Conservation (phyloP, 2,329 filamentous ascomycete genomes). For the Paracoccidioides lutzii region DNA sequence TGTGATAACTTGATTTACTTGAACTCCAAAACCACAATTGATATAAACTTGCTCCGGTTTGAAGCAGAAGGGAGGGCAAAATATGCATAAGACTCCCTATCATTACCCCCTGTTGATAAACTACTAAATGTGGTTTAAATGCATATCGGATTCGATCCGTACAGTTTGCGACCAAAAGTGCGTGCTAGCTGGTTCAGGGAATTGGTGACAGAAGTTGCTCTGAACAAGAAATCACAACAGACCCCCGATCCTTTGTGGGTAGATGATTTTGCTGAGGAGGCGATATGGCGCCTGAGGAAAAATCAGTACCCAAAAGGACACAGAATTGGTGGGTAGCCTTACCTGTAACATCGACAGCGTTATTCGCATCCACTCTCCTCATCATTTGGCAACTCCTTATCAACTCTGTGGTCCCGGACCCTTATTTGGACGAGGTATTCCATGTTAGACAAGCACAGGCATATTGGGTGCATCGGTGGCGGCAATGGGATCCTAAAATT, state of each 20-base stretch:
- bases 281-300: neutral
- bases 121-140: neutral
- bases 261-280: neutral
- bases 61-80: neutral
- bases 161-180: neutral
- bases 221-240: too few relatives aligned
- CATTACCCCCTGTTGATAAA: neutral
- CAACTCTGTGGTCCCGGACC: conserved; percentile 39
- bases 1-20: neutral
- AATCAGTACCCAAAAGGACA: neutral
- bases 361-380: conserved; percentile 21
- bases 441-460: conserved; percentile 80
- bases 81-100: too few relatives aligned
- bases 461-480: conserved; percentile 64
- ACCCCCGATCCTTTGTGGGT: neutral
- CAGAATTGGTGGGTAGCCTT: neutral
- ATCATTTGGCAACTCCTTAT: conserved; percentile 34
- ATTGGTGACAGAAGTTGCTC: neutral
- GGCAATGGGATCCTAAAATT: conserved; percentile 88
- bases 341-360: neutral
- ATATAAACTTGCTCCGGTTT: neutral
- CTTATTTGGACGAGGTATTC: conserved; percentile 45
- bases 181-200: neutral
- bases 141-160: neutral
- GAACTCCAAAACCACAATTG: neutral